Percentiles rank a stretch among this genome's conserved stretches.
These are phyloP conservation scores for Austroboletus niveus DNA, from an alignment of 1,284 basidiomycete genomes.

Conservation along the genomic window DNA sequence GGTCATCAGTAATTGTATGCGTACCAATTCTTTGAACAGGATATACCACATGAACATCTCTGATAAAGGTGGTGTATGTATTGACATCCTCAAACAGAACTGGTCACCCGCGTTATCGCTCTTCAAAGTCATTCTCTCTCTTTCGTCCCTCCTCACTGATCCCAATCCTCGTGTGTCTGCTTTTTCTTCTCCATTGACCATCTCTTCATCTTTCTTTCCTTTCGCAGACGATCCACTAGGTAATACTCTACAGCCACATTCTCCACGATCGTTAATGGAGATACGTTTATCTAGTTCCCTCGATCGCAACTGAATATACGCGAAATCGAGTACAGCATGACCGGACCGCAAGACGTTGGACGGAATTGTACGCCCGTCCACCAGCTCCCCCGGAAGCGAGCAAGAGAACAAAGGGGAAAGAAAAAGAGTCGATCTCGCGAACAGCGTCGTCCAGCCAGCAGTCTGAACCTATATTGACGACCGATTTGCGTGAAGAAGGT, in stretches of 20 bases:
- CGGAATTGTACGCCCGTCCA: conserved; percentile 46
- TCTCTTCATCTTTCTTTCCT: conserved; percentile 7
- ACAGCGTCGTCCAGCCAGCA: conserved; percentile 8
- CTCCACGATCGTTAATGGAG: neutral
- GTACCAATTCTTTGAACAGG: conserved; percentile 38
- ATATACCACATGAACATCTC: conserved; percentile 95
- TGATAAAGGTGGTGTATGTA: conserved; percentile 69
- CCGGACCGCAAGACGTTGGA: conserved; percentile 50
- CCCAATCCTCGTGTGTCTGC: conserved; percentile 76
- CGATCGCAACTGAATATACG: conserved; percentile 68
- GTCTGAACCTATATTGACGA: conserved; percentile 42
- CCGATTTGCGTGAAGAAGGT: conserved; percentile 48
- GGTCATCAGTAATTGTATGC: neutral
- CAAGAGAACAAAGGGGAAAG: conserved; percentile 42
- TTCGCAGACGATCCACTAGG: conserved; percentile 67
- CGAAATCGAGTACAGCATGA: conserved; percentile 63
- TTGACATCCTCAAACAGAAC: conserved; percentile 83
- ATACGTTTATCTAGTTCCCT: conserved; percentile 49
- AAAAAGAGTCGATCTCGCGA: conserved; percentile 20
- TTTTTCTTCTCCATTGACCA: neutral
- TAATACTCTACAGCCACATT: conserved; percentile 24
- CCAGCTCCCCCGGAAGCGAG: conserved; percentile 15
- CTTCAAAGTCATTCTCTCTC: conserved; percentile 87
- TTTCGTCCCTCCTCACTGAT: conserved; percentile 85
- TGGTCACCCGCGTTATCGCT: conserved; percentile 91